Evolutionary conservation across 495 filamentous ascomycete species (phyloP), one percentile per base, ranked within the genome.

Genomic region (Penicillium taxi): DNA sequence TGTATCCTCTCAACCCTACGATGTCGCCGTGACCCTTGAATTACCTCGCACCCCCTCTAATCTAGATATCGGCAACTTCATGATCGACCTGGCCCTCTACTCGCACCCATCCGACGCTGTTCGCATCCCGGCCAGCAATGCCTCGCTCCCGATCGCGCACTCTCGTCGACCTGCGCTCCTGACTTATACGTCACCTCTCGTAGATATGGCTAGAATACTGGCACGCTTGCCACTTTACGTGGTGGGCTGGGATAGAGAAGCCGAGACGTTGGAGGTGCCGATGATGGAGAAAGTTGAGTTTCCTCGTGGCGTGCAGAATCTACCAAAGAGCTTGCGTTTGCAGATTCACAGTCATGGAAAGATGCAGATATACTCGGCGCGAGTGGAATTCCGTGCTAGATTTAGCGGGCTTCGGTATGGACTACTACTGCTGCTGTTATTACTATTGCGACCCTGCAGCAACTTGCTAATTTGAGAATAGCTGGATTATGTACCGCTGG

Each of bases 401-500:
- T 77, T 96, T 41, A 64, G 67, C 14, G 91, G 89, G 0, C 49
- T 96, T 41, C 55, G 76, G 73, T 78, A 67, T 31, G 55, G 11
- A 17, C 32, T 26, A 4, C 27, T 12, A 16, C 35, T 5, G 13
- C 6, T n/a, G n/a, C n/a, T n/a, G n/a, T n/a, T n/a, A n/a, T n/a
- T n/a, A n/a, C 9, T 12, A 1, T 19, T 15, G n/a, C 11, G 32
- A 44, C 18, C 11, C n/a, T 11, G 15, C 19, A 14, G 13, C 9
- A 33, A 13, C 19, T 24, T 13, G 26, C 52, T 47, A 31, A 53
- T 7, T n/a, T 15, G 3, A 12, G 21, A 2, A 31, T 34, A 73
- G 82, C 39, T 89, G 84, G 81, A 49, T 86, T 18, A 94, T 98
- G 84, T 89, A 86, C 43, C 74, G 82, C 15, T 80, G 86, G 61